A percentile compares a stretch with the other conserved stretches of the same genome.
phyloP scores from a whole-genome alignment of 2,329 filamentous ascomycete genomes.

The Elsinoe fawcettii region DNA sequence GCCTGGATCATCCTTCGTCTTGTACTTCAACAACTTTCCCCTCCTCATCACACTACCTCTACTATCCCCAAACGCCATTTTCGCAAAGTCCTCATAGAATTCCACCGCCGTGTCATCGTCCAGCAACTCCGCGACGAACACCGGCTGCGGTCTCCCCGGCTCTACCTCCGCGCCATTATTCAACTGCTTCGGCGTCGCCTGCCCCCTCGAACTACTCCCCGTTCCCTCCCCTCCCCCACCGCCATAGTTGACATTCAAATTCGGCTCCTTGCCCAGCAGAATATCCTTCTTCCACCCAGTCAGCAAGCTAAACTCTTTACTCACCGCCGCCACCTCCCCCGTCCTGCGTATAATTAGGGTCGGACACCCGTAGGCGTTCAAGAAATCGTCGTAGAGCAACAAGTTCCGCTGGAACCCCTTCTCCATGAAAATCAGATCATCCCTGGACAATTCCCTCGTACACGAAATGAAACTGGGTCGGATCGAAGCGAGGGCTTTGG shows the following conservation, averaged over 20 bases:
- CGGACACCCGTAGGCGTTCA: slow-evolving; percentile 79
- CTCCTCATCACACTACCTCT: slow-evolving; percentile 75
- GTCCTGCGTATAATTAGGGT: slow-evolving; percentile 87
- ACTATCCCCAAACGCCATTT: slow-evolving; percentile 85
- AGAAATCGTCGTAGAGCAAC: slow-evolving; percentile 88
- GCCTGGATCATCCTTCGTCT: slow-evolving; percentile 54
- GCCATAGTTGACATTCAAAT: slow-evolving; percentile 76
- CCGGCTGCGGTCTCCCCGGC: slow-evolving; percentile 55
- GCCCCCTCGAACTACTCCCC: slow-evolving; percentile 40
- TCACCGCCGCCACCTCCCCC: slow-evolving; percentile 88
- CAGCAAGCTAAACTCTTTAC: slow-evolving; percentile 92
- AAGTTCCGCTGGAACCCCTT: slow-evolving; percentile 91
- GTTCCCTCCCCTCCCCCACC: slow-evolving; percentile 36
- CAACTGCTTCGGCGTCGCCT: slow-evolving; percentile 38
- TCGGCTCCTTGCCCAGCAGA: slow-evolving; percentile 76
- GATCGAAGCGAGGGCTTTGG: slow-evolving; percentile 79
- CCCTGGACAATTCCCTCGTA: slow-evolving; percentile 75
- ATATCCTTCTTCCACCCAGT: slow-evolving; percentile 92
- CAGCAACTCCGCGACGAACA: slow-evolving; percentile 85
- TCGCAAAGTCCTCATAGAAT: slow-evolving; percentile 92
- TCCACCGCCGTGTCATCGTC: slow-evolving; percentile 90
- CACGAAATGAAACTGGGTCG: slow-evolving; percentile 89
- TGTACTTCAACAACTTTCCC: slow-evolving; percentile 85
- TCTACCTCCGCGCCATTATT: slow-evolving; percentile 24
- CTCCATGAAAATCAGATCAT: slow-evolving; percentile 95